Percentiles rank a stretch among this genome's conserved stretches.
These are phyloP conservation scores for Scleroderma bovista DNA, from an alignment of 768 basidiomycete genomes.

Conservation along the genomic window DNA sequence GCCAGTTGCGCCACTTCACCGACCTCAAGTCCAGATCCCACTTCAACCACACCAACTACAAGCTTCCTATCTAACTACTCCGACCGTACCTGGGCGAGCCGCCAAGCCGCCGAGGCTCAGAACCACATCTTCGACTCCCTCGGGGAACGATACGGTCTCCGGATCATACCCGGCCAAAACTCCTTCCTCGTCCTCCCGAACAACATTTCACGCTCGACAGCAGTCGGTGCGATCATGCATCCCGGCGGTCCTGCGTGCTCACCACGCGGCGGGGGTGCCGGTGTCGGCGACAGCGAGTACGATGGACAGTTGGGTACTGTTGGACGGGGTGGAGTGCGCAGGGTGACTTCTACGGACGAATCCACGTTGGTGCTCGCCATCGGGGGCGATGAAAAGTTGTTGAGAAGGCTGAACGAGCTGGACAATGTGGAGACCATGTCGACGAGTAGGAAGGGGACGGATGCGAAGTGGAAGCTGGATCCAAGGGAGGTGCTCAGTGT, in stretches of 20 bases:
- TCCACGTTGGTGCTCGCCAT: slow-evolving; percentile 59
- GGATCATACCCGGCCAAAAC: slow-evolving; percentile 77
- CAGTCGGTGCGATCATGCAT: slow-evolving; percentile 73
- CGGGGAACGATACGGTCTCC: slow-evolving; percentile 76
- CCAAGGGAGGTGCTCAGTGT: slow-evolving; percentile 31
- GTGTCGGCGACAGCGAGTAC: not conserved
- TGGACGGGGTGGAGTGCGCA: slow-evolving; percentile 26
- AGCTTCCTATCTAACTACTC: slow-evolving; percentile 30
- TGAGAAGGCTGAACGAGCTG: slow-evolving; percentile 71
- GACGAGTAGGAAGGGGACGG: slow-evolving; percentile 69
- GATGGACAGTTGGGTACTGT: not conserved
- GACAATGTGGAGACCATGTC: slow-evolving; percentile 68
- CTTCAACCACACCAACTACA: not conserved
- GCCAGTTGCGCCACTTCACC: slow-evolving; percentile 18
- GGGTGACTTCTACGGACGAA: slow-evolving; percentile 33
- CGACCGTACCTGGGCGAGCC: slow-evolving; percentile 74
- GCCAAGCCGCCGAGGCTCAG: slow-evolving; percentile 87
- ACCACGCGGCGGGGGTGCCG: slow-evolving; percentile 14
- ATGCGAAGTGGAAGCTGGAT: slow-evolving; percentile 63
- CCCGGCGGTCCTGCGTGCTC: slow-evolving; percentile 48
- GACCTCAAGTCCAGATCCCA: not conserved
- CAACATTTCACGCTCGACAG: slow-evolving; percentile 78
- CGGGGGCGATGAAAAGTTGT: slow-evolving; percentile 72
- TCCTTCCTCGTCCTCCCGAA: slow-evolving; percentile 80
- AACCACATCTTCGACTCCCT: slow-evolving; percentile 89